Evolutionary conservation across 2,329 filamentous ascomycete genomes (phyloP).

Genomic region (Paecilomyces sp.): DNA sequence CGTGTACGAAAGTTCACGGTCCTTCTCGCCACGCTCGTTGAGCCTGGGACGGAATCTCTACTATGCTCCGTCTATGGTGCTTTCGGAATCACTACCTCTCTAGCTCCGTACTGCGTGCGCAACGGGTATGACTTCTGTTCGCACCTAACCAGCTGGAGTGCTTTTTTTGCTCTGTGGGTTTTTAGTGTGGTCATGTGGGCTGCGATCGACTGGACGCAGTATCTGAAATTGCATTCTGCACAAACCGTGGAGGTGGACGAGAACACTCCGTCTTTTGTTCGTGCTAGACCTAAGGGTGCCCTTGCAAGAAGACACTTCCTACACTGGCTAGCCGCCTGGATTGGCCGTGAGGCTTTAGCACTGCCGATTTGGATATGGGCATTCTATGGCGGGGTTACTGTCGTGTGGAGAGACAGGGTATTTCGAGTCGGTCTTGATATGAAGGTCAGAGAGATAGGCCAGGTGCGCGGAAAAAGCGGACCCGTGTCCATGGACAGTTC

Average conservation of each 20-base stretch:
- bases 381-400: slow-evolving; percentile 77
- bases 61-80: slow-evolving; percentile 75
- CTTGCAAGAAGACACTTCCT: slow-evolving; percentile 50
- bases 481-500: slow-evolving; percentile 12
- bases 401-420: slow-evolving; percentile 76
- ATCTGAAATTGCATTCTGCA: slow-evolving; percentile 65
- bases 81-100: slow-evolving; percentile 63
- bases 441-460: slow-evolving; percentile 58
- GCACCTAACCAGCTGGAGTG: slow-evolving; percentile 59
- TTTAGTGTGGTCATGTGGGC: slow-evolving; percentile 64
- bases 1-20: slow-evolving; percentile 94
- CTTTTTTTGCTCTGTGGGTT: slow-evolving; percentile 61
- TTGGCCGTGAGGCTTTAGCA: slow-evolving; percentile 74
- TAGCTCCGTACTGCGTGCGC: slow-evolving; percentile 54
- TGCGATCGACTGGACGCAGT: slow-evolving; percentile 65
- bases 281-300: slow-evolving; percentile 38
- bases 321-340: slow-evolving; percentile 75
- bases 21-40: slow-evolving; percentile 76
- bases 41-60: slow-evolving; percentile 85
- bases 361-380: slow-evolving; percentile 88
- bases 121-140: slow-evolving; percentile 30
- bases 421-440: slow-evolving; percentile 82
- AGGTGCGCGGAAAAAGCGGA: background rate
- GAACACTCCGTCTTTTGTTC: slow-evolving; percentile 67
- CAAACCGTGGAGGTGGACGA: slow-evolving; percentile 63